Percentiles rank a stretch among this genome's conserved stretches.
These are phyloP conservation scores for Chrysophaeum taylorii DNA, from an alignment of 352 stramenopile species.

Conservation along the genomic window DNA sequence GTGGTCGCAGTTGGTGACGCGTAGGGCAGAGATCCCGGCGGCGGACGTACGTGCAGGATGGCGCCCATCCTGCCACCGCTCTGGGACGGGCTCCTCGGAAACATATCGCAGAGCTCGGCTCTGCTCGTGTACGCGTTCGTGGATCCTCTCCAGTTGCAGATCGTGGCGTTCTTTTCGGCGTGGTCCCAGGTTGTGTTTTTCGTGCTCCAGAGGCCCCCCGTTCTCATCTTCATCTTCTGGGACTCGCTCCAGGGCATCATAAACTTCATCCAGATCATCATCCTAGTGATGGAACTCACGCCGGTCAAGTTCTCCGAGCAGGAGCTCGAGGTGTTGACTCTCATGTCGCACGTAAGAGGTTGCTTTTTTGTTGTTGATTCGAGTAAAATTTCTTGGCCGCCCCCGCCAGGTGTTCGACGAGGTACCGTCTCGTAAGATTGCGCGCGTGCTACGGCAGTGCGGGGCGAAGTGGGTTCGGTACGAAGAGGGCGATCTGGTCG, in stretches of 20 bases:
- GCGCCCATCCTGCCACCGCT: background rate
- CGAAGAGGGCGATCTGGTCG: background rate
- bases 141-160: background rate
- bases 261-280: background rate
- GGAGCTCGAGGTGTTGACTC: background rate
- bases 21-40: too few species aligned
- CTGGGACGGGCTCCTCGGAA: background rate
- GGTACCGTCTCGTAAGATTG: background rate
- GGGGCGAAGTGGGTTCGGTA: background rate
- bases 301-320: background rate
- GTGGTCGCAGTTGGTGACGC: too few species aligned
- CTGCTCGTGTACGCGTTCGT: background rate
- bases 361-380: too few species aligned
- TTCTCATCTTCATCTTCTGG: constrained; percentile 4
- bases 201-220: background rate
- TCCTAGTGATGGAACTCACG: background rate
- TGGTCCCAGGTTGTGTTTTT: background rate
- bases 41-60: too few species aligned
- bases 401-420: too few species aligned
- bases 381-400: too few species aligned
- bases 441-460: background rate
- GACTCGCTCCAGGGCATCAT: background rate
- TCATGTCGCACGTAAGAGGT: background rate
- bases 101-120: background rate
- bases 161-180: background rate